A percentile compares a stretch with the other conserved stretches of the same genome.
These are phyloP conservation scores for Aaosphaeria arxii DNA, from an alignment of 2,329 filamentous ascomycete genomes.

Conservation along the genomic window DNA sequence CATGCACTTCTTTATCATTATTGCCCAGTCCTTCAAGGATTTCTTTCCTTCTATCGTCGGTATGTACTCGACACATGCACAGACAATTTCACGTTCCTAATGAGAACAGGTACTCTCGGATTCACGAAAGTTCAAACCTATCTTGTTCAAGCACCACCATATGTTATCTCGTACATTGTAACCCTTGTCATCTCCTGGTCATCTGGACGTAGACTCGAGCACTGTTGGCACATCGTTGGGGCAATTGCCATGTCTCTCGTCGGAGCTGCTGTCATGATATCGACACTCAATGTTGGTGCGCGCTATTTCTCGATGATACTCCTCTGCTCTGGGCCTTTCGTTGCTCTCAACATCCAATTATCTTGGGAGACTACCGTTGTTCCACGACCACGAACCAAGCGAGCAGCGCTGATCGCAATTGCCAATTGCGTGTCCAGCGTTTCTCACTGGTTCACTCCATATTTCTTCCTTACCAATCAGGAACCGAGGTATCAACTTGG, in stretches of 20 bases:
- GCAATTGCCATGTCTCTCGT: conserved; percentile 7
- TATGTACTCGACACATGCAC: neutral
- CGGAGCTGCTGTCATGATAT: conserved; percentile 14
- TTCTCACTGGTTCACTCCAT: neutral
- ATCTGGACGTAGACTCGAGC: conserved; percentile 14
- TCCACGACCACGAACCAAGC: conserved; percentile 35
- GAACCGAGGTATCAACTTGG: neutral
- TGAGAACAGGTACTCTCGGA: neutral
- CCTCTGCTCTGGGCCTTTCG: conserved; percentile 29
- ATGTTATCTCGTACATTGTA: conserved; percentile 16
- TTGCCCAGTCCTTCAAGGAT: conserved; percentile 20
- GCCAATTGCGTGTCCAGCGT: conserved; percentile 29
- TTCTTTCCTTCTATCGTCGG: conserved; percentile 17
- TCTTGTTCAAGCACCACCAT: conserved; percentile 38
- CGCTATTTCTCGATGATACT: conserved; percentile 16
- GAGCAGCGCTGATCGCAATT: conserved; percentile 39
- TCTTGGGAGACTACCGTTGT: conserved; percentile 41
- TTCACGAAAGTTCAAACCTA: conserved; percentile 20
- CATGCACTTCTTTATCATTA: conserved; percentile 33
- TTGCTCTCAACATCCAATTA: conserved; percentile 37
- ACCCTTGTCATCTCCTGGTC: conserved; percentile 13
- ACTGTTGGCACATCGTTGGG: conserved; percentile 15
- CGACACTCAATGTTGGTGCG: conserved; percentile 15
- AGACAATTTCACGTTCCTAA: neutral
- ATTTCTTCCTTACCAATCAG: neutral